Conservation (phyloP, 202 grass and related monocot species). For the Digitaria exilis region DNA sequence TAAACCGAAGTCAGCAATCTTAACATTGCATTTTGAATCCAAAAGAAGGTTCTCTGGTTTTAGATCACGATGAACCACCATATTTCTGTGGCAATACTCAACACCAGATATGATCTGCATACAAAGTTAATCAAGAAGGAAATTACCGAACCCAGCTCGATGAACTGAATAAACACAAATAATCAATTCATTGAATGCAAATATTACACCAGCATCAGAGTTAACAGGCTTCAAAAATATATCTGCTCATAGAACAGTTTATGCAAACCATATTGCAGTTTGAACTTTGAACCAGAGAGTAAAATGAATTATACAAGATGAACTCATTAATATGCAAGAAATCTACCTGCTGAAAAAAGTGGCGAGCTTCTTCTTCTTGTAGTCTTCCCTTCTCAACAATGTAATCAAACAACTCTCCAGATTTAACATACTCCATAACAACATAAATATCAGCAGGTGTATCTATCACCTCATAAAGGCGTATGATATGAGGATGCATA, state of each 20-base stretch:
- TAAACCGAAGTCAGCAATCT: constrained; percentile 97
- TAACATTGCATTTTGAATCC: constrained; percentile 94
- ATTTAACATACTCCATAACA: constrained; percentile 99
- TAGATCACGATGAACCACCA: constrained; percentile 93
- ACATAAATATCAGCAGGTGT: constrained; percentile 85
- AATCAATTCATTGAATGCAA: neutral
- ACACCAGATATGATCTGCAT: constrained; percentile 96
- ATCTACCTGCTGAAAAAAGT: constrained; percentile 93
- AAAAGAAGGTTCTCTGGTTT: constrained; percentile 96
- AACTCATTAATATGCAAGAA: neutral
- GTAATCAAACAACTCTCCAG: constrained; percentile 96
- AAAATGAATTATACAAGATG: neutral
- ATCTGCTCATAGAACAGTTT: neutral
- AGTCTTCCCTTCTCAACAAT: constrained; percentile 97
- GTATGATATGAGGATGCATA: constrained; percentile 99
- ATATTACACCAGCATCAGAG: neutral
- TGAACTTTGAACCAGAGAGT: neutral
- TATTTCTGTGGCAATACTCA: constrained; percentile 99
- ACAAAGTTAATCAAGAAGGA: constrained; percentile 22
- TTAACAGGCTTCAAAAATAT: neutral
- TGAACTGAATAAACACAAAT: neutral
- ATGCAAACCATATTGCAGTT: constrained; percentile 3
- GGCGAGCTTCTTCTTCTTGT: constrained; percentile 90
- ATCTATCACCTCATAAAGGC: constrained; percentile 98
- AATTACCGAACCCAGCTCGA: neutral